Evolutionary conservation across 2,329 filamentous ascomycete genomes (phyloP).

Genomic region (Aureobasidium pullulans): DNA sequence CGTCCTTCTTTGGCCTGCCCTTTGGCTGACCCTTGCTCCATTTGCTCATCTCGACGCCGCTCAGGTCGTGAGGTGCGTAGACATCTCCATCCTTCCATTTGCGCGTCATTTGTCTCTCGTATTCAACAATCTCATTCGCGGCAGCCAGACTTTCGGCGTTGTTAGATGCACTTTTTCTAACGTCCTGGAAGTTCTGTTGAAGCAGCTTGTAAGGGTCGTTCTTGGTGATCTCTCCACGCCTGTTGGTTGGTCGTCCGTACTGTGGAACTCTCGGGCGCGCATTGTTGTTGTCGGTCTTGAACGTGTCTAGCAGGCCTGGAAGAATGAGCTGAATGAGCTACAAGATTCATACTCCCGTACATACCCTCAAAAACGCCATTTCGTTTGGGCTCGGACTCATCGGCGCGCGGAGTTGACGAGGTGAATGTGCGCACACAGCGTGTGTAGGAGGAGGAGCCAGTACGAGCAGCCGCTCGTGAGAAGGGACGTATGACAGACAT

Average conservation of each 20-base stretch:
- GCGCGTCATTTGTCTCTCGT: slow-evolving; percentile 58
- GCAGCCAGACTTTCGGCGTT: background rate
- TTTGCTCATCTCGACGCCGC: slow-evolving; percentile 69
- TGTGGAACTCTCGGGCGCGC: background rate
- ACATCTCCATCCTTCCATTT: slow-evolving; percentile 73
- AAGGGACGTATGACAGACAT: slow-evolving; percentile 9
- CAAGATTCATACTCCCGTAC: background rate
- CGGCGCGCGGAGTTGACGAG: background rate
- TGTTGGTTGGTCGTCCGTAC: background rate
- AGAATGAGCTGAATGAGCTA: background rate
- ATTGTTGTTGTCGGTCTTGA: background rate
- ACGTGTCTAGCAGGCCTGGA: background rate
- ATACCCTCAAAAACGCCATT: background rate
- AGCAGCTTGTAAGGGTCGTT: background rate
- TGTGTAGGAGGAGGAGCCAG: background rate
- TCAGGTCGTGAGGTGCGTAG: slow-evolving; percentile 85
- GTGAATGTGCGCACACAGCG: slow-evolving; percentile 1
- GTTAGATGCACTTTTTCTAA: background rate
- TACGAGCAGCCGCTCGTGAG: background rate
- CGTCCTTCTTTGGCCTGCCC: slow-evolving; percentile 48
- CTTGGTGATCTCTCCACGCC: background rate
- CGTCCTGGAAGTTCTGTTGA: background rate
- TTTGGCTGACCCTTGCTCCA: slow-evolving; percentile 56
- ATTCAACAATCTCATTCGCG: slow-evolving; percentile 36
- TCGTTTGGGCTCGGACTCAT: slow-evolving; percentile 4